A percentile compares a stretch with the other conserved stretches of the same genome.
Conservation (phyloP, 208 protist species). For the Trypanosoma grayi region DNA sequence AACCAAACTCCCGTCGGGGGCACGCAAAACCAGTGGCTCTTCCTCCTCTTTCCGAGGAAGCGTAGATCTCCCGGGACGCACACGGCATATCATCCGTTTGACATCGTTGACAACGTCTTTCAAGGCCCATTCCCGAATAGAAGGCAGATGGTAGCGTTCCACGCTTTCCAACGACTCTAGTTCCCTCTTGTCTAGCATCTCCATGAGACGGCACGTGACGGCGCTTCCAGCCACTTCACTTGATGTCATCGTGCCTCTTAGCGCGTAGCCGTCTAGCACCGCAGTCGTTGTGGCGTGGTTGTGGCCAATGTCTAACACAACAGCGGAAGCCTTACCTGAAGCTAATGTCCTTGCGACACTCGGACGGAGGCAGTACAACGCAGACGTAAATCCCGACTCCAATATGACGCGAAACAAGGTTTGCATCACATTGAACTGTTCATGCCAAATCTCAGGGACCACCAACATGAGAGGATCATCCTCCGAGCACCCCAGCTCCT, state of each 20-base stretch:
- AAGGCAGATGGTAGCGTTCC: slow-evolving; percentile 1
- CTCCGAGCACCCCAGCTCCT: slow-evolving; percentile 39
- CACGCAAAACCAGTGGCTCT: slow-evolving; percentile 22
- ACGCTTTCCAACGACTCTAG: slow-evolving; percentile 25
- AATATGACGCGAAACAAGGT: slow-evolving; percentile 51
- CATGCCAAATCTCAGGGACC: slow-evolving; percentile 76
- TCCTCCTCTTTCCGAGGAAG: slow-evolving; percentile 1
- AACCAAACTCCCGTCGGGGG: slow-evolving; percentile 50
- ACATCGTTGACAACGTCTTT: slow-evolving; percentile 11
- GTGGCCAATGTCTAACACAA: slow-evolving; percentile 82
- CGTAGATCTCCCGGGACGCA: slow-evolving; percentile 2
- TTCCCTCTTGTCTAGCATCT: slow-evolving; percentile 38
- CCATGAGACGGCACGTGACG: slow-evolving; percentile 39
- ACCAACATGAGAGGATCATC: slow-evolving; percentile 77
- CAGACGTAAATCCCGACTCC: slow-evolving; percentile 48
- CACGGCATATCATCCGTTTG: slow-evolving; percentile 18
- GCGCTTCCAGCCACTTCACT: slow-evolving; percentile 46
- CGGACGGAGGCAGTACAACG: slow-evolving; percentile 74
- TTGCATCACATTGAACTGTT: slow-evolving; percentile 53
- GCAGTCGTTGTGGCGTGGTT: slow-evolving; percentile 66
- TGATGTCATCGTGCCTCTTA: slow-evolving; percentile 57
- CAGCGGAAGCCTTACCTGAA: slow-evolving; percentile 53
- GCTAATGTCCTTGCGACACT: slow-evolving; percentile 73
- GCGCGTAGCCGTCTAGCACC: slow-evolving; percentile 78
- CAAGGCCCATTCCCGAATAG: slow-evolving; percentile 12